Percentiles rank a stretch among this genome's conserved stretches.
These are phyloP conservation scores for Tylopilus vinaceipallidus DNA, from an alignment of 768 basidiomycete species.

Conservation along the genomic window DNA sequence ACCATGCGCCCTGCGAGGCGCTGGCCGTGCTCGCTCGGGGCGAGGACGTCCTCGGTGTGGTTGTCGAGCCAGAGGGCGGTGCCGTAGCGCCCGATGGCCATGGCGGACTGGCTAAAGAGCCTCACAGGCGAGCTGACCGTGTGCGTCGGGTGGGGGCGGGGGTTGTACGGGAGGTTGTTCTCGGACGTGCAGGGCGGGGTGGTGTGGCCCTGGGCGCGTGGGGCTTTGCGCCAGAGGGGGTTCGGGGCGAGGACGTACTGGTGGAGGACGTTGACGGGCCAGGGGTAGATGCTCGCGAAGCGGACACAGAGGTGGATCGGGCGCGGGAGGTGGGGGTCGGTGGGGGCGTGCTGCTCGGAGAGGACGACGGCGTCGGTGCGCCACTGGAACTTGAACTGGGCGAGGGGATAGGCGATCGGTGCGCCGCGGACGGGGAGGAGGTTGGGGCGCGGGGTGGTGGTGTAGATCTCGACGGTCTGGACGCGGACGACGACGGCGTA, in stretches of 20 bases:
- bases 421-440: conserved; percentile 14
- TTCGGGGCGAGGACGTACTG: conserved; percentile 54
- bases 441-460: conserved; percentile 26
- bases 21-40: conserved; percentile 50
- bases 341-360: conserved; percentile 25
- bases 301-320: conserved; percentile 56
- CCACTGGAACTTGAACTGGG: conserved; percentile 52
- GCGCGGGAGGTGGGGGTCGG: conserved; percentile 2
- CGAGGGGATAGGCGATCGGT: conserved; percentile 41
- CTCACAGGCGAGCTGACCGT: conserved; percentile 55
- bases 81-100: conserved; percentile 55
- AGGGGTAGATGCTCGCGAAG: conserved; percentile 58
- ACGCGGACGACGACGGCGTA: conserved; percentile 47
- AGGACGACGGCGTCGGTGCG: conserved; percentile 52
- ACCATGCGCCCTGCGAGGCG: conserved; percentile 47
- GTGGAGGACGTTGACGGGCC: conserved; percentile 70
- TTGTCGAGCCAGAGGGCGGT: conserved; percentile 68
- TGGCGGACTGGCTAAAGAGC: conserved; percentile 52
- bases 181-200: conserved; percentile 7
- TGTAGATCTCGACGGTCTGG: conserved; percentile 43
- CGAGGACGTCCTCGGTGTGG: conserved; percentile 51
- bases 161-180: conserved; percentile 47
- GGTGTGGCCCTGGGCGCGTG: background rate
- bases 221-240: no score
- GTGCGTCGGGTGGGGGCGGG: conserved; percentile 34